These are phyloP conservation scores for Cyclostephanos invisitatus DNA, from an alignment of 108 stramenopile species.

Conservation along the genomic window DNA sequence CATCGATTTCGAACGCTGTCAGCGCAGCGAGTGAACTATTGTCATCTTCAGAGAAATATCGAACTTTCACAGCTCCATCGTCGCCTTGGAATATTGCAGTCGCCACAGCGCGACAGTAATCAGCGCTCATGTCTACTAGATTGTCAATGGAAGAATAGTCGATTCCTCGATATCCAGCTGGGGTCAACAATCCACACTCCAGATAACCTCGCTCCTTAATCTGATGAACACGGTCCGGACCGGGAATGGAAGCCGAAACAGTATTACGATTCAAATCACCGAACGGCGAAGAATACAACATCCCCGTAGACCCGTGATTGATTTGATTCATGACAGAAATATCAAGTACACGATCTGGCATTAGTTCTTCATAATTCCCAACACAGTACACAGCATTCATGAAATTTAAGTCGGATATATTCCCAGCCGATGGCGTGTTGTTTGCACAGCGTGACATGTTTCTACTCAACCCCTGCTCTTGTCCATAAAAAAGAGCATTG, in stretches of 20 bases:
- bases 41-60: slow-evolving; percentile 28
- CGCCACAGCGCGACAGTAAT: slow-evolving; percentile 53
- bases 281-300: slow-evolving; percentile 56
- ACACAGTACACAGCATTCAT: slow-evolving; percentile 47
- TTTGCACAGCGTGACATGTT: slow-evolving; percentile 13
- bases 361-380: slow-evolving; percentile 43
- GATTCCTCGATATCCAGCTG: slow-evolving; percentile 14
- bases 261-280: slow-evolving; percentile 21
- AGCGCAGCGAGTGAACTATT: slow-evolving; percentile 45
- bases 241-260: background rate
- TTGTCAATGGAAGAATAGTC: slow-evolving; percentile 11
- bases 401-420: slow-evolving; percentile 24
- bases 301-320: slow-evolving; percentile 51
- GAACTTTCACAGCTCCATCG: slow-evolving; percentile 24
- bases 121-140: slow-evolving; percentile 51
- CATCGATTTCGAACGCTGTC: slow-evolving; percentile 45
- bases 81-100: slow-evolving; percentile 56
- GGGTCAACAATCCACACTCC: slow-evolving; percentile 50
- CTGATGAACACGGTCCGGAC: background rate
- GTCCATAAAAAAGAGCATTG: slow-evolving; percentile 49
- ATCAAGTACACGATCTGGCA: slow-evolving; percentile 1
- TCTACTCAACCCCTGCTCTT: slow-evolving; percentile 37
- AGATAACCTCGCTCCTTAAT: slow-evolving; percentile 41
- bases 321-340: slow-evolving; percentile 46
- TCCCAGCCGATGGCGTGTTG: background rate